Base-by-base conservation (phyloP, 768 basidiomycete genomes). In the Leccinum sublutescens region DNA sequence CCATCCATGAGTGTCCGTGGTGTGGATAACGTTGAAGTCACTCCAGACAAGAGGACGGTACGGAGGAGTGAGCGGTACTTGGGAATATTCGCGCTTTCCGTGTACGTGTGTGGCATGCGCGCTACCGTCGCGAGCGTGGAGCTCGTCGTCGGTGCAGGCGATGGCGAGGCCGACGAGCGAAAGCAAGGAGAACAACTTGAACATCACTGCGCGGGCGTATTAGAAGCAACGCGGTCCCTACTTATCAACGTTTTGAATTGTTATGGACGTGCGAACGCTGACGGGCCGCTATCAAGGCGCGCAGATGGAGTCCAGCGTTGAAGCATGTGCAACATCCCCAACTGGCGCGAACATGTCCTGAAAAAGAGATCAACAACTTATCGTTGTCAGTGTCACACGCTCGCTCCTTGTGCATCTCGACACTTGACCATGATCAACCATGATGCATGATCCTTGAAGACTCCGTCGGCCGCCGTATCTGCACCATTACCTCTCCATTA, bases 1-100 rank as follows among this genome's bases (percentile, higher is more conserved):
- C 88, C 88, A 88, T 27, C 88, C 84, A 75, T 90, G 87, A 38
- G 83, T 89, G 71, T 95, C 93, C 0, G 94, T 95, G 2, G 92
- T 95, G 66, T 88, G 85, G 50, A 95, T 80, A 66, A 95, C 82
- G 69, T 95, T 95, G 68, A 95, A 80, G 66, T 95, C 91, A 19
- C 88, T 85, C 94, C 93, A 95, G 54, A 84, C 83, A 12, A 96
- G 79, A 25, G 84, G 82, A 21, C 86, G 78, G 57, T 81, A 80
- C 5, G 93, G 93, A 17, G 78, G 78, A 1, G 83, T 75, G 38
- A 86, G 71, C 12, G 75, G 75, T 15, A 74, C 62, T 47, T 77
- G 71, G 0, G 82, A 79, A 53, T 74, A 71, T 51, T 76, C 75
- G 55, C 80, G 77, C 59, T 72, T 75, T 51, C 52, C 49, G 51